Evolutionary conservation across 805 yeast genomes (phyloP), one percentile per base, ranked within the genome.

Genomic region (Metschnikowia lunata): DNA sequence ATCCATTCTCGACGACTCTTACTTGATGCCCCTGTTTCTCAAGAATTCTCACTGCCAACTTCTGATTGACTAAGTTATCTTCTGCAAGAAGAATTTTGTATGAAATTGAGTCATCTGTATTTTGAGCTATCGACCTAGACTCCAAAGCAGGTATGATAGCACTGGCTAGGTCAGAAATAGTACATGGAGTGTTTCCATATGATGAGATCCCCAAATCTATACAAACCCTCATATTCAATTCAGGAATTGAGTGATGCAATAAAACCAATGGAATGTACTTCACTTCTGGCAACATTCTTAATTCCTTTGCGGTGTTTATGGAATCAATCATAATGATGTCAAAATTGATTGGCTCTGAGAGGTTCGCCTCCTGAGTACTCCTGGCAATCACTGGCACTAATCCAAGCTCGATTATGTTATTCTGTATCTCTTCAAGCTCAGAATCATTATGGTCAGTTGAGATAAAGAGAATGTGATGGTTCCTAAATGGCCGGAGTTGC

Each of bases 131-230:
- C 0, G 88, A 82, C 48, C 93, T 75, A 11, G 88, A 81, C 60
- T 88, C 96, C 45, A 88, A 67, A 0, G 95, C 96, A 2, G 96
- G 95, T 40, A 86, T 80, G 56, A 88, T 72, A 23, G 88, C 86
- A 39, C 88, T 83, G 3, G 93, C 95, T 52, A 88, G 71, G 57
- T 88, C 96, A 39, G 83, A 78, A 9, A 83, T 78, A 0, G 90
- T 79, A 59, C 95, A 87, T 18, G 96, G 96, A 1, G 93, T 85
- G 60, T 86, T 88, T 37, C 96, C 96, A 60, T 85, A 87, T 0
- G 93, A 83, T 9, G 91, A 83, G 43, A 88, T 88, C 56, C 95
- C 96, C 50, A 88, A 70, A 60, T 88, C 95, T 33, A 88, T 72
- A 62, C 96, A 88, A 36, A 82, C 75, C 63, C 87, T 79, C 82